A percentile compares a stretch with the other conserved stretches of the same genome.
Evolutionary conservation across 2,329 filamentous ascomycete species (phyloP).

Genomic region (Arthrobotrys sinensis): DNA sequence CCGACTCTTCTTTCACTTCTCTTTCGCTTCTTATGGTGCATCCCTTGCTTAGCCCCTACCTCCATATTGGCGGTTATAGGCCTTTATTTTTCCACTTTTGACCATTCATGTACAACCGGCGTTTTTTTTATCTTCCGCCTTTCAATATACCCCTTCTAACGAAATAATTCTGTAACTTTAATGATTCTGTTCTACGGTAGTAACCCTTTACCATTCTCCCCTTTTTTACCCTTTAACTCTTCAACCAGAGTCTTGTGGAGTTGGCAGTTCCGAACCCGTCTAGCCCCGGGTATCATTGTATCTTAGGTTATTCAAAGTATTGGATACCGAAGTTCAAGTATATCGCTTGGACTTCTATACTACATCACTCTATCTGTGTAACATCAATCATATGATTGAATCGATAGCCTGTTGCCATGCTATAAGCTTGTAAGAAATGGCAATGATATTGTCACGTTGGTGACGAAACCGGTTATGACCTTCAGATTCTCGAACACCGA

Average conservation of each 20-base stretch:
- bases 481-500: background rate
- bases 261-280: too few species aligned
- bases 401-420: too few species aligned
- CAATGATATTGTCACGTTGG: too few species aligned
- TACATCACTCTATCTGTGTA: too few species aligned
- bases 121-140: constrained; percentile 24
- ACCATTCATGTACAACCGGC: constrained; percentile 22
- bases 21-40: constrained; percentile 44
- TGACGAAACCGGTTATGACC: too few species aligned
- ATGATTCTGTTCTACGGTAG: background rate
- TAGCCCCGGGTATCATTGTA: background rate
- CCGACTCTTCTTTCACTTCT: constrained; percentile 30
- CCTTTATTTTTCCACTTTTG: constrained; percentile 11
- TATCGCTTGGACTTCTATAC: too few species aligned
- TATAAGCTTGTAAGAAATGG: too few species aligned
- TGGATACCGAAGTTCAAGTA: too few species aligned
- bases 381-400: too few species aligned
- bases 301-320: too few species aligned
- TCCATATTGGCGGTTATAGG: background rate
- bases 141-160: constrained; percentile 30
- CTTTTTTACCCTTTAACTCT: background rate
- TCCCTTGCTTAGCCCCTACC: constrained; percentile 15
- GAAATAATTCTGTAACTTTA: constrained; percentile 21
- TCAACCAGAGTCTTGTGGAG: too few species aligned
- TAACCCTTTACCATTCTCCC: background rate